These are phyloP conservation scores for Chytriomyces sp. DNA, from an alignment of 192 early-diverging fungal genomes.

Conservation along the genomic window DNA sequence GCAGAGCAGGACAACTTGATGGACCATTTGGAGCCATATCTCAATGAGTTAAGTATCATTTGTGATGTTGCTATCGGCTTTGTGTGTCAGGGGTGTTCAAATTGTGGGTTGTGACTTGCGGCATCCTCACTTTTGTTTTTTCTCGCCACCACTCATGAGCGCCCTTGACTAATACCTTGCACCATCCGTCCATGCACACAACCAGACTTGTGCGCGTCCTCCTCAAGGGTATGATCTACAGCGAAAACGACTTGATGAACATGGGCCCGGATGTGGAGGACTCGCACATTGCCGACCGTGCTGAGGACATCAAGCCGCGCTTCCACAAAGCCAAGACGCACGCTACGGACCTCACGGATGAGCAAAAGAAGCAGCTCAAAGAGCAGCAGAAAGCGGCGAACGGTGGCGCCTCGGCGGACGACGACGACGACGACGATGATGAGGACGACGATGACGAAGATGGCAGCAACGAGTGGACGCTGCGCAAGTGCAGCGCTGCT, in stretches of 20 bases:
- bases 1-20: slow-evolving; percentile 87
- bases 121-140: no score
- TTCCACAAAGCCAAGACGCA: slow-evolving; percentile 84
- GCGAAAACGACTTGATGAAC: slow-evolving; percentile 84
- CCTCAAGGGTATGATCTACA: slow-evolving; percentile 95
- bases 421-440: slow-evolving; percentile 80
- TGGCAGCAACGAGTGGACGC: slow-evolving; percentile 92
- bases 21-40: slow-evolving; percentile 54
- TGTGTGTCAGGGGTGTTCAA: no score
- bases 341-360: slow-evolving; percentile 55
- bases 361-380: slow-evolving; percentile 42
- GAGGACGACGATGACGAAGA: slow-evolving; percentile 87
- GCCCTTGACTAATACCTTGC: no score
- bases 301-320: slow-evolving; percentile 93
- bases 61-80: slow-evolving; percentile 27
- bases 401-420: slow-evolving; percentile 29
- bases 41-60: slow-evolving; percentile 25
- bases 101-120: no score
- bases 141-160: no score
- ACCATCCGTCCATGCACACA: no score
- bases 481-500: slow-evolving; percentile 97
- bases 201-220: slow-evolving; percentile 85
- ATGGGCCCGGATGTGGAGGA: slow-evolving; percentile 74
- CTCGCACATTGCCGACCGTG: slow-evolving; percentile 81
- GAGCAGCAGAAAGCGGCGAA: slow-evolving; percentile 38